Base-by-base conservation (phyloP, 2,329 filamentous ascomycete genomes). In the Cladosporium halotolerans region DNA sequence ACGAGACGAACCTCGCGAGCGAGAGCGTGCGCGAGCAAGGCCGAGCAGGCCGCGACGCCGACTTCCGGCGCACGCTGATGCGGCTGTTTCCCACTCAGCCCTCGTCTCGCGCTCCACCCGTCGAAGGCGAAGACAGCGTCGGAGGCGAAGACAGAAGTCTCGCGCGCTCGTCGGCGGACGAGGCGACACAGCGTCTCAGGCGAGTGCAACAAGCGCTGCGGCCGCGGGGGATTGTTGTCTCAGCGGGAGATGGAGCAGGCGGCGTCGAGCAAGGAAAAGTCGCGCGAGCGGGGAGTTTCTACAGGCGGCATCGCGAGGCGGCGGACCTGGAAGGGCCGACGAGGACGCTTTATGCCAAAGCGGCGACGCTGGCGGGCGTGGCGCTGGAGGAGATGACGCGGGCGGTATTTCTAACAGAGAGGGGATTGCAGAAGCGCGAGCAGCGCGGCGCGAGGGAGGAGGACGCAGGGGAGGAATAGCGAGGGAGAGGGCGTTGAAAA, bases 1-100 rank as follows among this genome's bases (percentile, higher is more conserved):
- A 87, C 65, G 83, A 88, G 64, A 76, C 77, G 54, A 85, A 78
- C 42, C 88, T 83, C 75, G 68, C 81, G 43, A 73, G 76, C 57
- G 73, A 78, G 53, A 67, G 70, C 48, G 61, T 69, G 13, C 61
- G 67, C 10, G 66, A 69, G 32, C 62, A 65, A 9, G 66, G 64
- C 11, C 61, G 63, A 18, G 57, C 60, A 53, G 62, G 58, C 18
- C 55, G 54, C 43, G 66, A 69, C 19, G 68, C 68, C 33, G 70
- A 74, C 28, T 75, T 74, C 56, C 63, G 68, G 33, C 64, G 64
- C 42, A 65, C 66, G 6, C 57, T 77, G 32, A 73, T 72, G 56
- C 58, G 65, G 4, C 66, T 74, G 63, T 77, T 77, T 54, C 73
- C 74, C 9, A 47, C 55, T 14, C 43, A 45, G 28, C 19, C 16